phyloP scores from a whole-genome alignment of 805 yeast species.

The Ogataea neopini region DNA sequence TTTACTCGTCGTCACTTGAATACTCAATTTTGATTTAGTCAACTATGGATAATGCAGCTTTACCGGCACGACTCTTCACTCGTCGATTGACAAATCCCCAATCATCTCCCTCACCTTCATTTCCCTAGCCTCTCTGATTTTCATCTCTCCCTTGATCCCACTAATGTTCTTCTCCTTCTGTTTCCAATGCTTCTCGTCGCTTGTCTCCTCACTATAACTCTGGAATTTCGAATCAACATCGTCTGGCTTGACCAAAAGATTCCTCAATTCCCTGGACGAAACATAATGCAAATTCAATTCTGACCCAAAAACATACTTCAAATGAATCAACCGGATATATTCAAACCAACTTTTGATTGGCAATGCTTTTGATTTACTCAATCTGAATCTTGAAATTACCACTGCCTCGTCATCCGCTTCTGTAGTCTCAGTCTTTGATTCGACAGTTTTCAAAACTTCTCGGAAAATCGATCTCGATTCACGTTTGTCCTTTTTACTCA shows the following conservation, averaged over 20 bases:
- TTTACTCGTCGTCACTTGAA: no score
- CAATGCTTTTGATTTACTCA: slow-evolving; percentile 47
- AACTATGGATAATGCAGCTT: no score
- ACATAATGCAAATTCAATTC: slow-evolving; percentile 53
- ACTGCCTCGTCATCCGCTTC: slow-evolving; percentile 11
- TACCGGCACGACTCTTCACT: not conserved
- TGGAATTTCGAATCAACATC: slow-evolving; percentile 13
- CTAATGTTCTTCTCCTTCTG: slow-evolving; percentile 19
- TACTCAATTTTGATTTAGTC: no score
- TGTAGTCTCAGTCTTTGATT: slow-evolving; percentile 33
- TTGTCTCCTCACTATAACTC: slow-evolving; percentile 13
- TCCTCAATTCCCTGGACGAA: slow-evolving; percentile 27
- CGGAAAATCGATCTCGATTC: slow-evolving; percentile 60
- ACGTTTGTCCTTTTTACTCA: slow-evolving; percentile 63
- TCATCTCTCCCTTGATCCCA: slow-evolving; percentile 28
- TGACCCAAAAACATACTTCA: slow-evolving; percentile 53
- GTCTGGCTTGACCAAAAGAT: slow-evolving; percentile 23
- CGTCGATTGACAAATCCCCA: slow-evolving; percentile 23
- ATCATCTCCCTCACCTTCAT: slow-evolving; percentile 24
- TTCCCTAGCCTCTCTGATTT: slow-evolving; percentile 30
- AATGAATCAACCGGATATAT: slow-evolving; percentile 46
- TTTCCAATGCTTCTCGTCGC: slow-evolving; percentile 18
- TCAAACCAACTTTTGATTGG: slow-evolving; percentile 53
- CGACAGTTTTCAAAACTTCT: slow-evolving; percentile 54
- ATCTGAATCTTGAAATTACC: slow-evolving; percentile 37